These are phyloP conservation scores for Metschnikowia kunwiensis DNA, from an alignment of 805 yeast species.

Conservation along the genomic window DNA sequence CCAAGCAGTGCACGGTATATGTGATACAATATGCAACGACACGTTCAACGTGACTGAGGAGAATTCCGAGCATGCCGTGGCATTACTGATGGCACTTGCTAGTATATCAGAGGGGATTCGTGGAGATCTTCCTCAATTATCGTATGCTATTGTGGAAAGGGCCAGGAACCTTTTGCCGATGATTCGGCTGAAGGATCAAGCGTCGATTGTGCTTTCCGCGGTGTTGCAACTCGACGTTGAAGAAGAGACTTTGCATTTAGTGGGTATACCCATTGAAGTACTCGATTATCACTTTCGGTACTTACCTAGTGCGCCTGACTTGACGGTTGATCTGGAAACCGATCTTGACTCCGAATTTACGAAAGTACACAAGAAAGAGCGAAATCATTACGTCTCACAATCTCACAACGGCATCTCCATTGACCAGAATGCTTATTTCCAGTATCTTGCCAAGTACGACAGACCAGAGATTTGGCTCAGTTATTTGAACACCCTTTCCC, in stretches of 20 bases:
- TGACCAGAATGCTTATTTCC: conserved; percentile 6
- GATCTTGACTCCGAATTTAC: conserved; percentile 12
- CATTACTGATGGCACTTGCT: conserved; percentile 1
- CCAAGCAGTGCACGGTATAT: background rate
- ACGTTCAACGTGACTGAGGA: background rate
- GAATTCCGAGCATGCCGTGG: background rate
- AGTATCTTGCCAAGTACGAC: conserved; percentile 10
- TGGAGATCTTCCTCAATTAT: background rate
- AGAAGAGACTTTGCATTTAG: conserved; percentile 4
- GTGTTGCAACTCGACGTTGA: conserved; percentile 2
- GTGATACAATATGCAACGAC: conserved; percentile 1
- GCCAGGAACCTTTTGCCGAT: conserved; percentile 8
- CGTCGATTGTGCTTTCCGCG: background rate
- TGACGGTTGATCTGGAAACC: background rate
- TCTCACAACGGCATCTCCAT: background rate
- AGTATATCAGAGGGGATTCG: background rate
- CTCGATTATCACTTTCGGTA: conserved; percentile 13
- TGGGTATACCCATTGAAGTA: conserved; percentile 16
- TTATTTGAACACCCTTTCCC: conserved; percentile 2
- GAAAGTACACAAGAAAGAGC: background rate
- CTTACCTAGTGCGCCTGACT: background rate
- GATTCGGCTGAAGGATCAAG: conserved; percentile 11
- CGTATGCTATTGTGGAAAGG: conserved; percentile 2
- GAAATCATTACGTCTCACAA: background rate
- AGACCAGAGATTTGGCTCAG: conserved; percentile 1